phyloP scores from a whole-genome alignment of 768 basidiomycete genomes.

The Pleurotus ostreatus region DNA sequence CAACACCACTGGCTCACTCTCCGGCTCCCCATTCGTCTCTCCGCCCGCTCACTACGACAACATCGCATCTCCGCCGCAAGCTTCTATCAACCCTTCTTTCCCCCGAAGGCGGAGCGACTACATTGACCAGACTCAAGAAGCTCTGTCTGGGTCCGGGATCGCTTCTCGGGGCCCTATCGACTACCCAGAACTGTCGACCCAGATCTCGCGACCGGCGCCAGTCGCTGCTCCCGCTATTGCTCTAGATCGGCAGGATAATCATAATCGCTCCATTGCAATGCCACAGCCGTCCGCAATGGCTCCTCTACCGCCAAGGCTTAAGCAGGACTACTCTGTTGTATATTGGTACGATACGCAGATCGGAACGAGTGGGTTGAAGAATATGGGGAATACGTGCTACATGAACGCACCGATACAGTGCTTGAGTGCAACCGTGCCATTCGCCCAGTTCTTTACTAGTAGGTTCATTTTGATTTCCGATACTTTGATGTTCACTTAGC shows the following conservation, averaged over 20 bases:
- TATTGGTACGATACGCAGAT: constrained; percentile 85
- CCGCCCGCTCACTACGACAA: constrained; percentile 34
- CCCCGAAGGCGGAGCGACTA: constrained; percentile 77
- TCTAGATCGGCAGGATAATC: constrained; percentile 72
- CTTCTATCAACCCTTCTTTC: constrained; percentile 78
- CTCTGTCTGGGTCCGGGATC: constrained; percentile 39
- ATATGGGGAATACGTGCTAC: constrained; percentile 96
- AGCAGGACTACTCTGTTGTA: constrained; percentile 72
- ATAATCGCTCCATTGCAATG: constrained; percentile 45
- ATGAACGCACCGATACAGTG: constrained; percentile 99
- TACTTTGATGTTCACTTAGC: not conserved
- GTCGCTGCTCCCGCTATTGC: constrained; percentile 58
- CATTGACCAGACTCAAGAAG: constrained; percentile 72
- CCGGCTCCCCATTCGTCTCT: constrained; percentile 34
- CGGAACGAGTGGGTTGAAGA: constrained; percentile 85
- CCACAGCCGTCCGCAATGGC: constrained; percentile 27
- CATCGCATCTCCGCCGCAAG: constrained; percentile 74
- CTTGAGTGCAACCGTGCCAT: constrained; percentile 89
- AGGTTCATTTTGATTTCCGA: constrained; percentile 19
- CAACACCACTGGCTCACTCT: constrained; percentile 19
- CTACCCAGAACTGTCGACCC: constrained; percentile 72
- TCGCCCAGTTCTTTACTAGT: constrained; percentile 92
- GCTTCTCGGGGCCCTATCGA: constrained; percentile 57
- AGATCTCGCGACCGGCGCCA: constrained; percentile 74
- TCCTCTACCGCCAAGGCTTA: constrained; percentile 63